Conservation (phyloP, 2,329 filamentous ascomycete species). For the Claviceps africana region DNA sequence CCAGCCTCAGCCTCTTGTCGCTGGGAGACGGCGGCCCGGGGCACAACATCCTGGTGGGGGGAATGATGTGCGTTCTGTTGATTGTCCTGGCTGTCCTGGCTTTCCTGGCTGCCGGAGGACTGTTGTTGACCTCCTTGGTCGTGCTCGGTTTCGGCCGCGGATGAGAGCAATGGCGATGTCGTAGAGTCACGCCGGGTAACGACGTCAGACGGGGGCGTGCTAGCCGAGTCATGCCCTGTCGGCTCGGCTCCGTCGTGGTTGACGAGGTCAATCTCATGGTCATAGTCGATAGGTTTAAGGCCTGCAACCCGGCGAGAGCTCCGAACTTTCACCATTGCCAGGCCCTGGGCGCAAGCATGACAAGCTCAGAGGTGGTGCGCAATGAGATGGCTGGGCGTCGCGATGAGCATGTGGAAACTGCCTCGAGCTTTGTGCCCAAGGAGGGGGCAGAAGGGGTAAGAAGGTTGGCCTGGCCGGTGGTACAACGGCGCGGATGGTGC, state of each 20-base stretch:
- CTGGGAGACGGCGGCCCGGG: not conserved
- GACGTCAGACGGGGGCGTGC: conserved; percentile 6
- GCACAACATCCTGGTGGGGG: not conserved
- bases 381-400: not conserved
- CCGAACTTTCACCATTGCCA: conserved; percentile 22
- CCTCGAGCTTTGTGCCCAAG: not conserved
- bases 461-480: not conserved
- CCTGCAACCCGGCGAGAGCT: conserved; percentile 41
- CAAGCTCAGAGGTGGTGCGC: not conserved
- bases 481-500: not conserved
- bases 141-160: conserved; percentile 1
- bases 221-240: conserved; percentile 8
- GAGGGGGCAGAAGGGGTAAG: not conserved
- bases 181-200: conserved; percentile 3
- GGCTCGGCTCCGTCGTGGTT: conserved; percentile 30
- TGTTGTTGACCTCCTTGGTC: not conserved
- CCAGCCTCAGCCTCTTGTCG: not conserved
- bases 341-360: conserved; percentile 10
- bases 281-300: conserved; percentile 47
- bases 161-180: conserved; percentile 7
- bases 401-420: not conserved
- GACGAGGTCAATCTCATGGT: conserved; percentile 57
- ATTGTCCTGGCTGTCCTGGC: not conserved
- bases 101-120: not conserved
- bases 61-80: not conserved